phyloP scores from a whole-genome alignment of 2,329 filamentous ascomycete species.

The Stagonosporopsis vannaccii region DNA sequence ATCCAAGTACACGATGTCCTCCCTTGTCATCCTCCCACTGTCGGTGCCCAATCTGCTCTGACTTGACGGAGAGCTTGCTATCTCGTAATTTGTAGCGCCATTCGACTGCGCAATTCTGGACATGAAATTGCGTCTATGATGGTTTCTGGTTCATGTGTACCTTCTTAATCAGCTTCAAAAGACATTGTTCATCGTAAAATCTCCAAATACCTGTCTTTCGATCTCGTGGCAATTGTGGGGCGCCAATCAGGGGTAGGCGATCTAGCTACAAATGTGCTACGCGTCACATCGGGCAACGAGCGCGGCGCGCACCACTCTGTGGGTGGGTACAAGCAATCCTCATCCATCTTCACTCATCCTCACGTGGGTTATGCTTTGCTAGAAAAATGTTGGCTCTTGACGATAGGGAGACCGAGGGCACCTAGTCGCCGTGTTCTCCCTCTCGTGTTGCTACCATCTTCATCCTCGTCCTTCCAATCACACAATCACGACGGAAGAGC shows the following conservation, averaged over 20 bases:
- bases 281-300: slow-evolving; percentile 2
- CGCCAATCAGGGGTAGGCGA: background rate
- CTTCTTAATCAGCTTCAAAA: background rate
- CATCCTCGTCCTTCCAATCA: slow-evolving; percentile 20
- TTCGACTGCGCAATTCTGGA: background rate
- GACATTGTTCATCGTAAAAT: background rate
- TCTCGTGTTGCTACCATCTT: slow-evolving; percentile 10
- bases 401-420: slow-evolving; percentile 15
- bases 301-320: slow-evolving; percentile 18
- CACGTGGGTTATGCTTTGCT: slow-evolving; percentile 2
- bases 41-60: background rate
- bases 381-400: slow-evolving; percentile 10
- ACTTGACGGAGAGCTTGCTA: background rate
- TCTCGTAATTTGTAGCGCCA: background rate
- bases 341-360: background rate
- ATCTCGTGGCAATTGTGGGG: background rate
- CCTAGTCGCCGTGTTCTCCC: slow-evolving; percentile 13
- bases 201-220: background rate
- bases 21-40: background rate
- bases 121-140: background rate
- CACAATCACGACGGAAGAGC: slow-evolving; percentile 1
- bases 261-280: slow-evolving; percentile 5
- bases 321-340: background rate
- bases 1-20: background rate
- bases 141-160: background rate